Conservation (phyloP, 1,284 basidiomycete genomes). For the Ganoderma sp. region DNA sequence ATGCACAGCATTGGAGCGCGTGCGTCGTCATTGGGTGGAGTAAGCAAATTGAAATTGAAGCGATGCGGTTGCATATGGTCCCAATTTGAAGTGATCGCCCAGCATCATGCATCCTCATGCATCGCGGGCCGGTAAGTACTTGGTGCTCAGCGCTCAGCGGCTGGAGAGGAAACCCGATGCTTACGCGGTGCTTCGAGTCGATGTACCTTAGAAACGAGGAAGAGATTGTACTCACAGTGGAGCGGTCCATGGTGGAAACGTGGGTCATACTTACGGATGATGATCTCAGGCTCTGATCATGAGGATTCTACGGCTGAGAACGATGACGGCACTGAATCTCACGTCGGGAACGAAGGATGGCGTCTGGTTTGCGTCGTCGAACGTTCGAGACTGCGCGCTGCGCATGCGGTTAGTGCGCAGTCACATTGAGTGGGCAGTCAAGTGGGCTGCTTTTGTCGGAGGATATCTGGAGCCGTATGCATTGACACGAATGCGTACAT, state of each 20-base stretch:
- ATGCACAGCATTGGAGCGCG: not conserved
- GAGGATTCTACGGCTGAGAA: too few species aligned
- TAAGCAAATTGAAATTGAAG: slow-evolving; percentile 4
- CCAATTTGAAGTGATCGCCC: not conserved
- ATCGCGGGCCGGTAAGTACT: too few species aligned
- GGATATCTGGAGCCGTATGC: not conserved
- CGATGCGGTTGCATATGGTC: not conserved
- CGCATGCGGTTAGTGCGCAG: not conserved
- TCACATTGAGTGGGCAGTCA: not conserved
- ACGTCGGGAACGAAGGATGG: not conserved
- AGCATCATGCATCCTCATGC: too few species aligned
- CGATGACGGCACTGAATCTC: not conserved
- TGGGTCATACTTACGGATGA: too few species aligned
- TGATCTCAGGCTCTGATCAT: too few species aligned
- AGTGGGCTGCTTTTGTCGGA: not conserved
- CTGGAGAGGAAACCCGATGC: too few species aligned
- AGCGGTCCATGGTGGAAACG: too few species aligned
- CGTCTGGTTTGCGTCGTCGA: not conserved
- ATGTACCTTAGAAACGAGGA: too few species aligned
- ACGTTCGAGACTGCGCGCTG: not conserved
- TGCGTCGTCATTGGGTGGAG: not conserved
- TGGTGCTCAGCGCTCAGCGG: too few species aligned
- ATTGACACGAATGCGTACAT: not conserved
- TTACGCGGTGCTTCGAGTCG: too few species aligned
- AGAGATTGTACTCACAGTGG: too few species aligned